These are phyloP conservation scores for Melanomma pulvis-pyrius DNA, from an alignment of 495 filamentous ascomycete species.

Conservation along the genomic window DNA sequence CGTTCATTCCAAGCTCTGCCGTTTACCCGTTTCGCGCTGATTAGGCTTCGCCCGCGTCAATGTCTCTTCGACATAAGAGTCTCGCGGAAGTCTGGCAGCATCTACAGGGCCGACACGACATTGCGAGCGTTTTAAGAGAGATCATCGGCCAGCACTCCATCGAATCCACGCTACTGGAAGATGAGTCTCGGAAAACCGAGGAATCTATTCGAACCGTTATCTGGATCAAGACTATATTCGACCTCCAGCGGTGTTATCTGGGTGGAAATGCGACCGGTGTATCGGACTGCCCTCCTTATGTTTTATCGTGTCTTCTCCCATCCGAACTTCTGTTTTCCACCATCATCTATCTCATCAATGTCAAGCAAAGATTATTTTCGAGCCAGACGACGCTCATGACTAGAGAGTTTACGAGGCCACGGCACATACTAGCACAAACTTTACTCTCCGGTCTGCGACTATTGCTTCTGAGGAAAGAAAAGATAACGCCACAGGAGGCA, in stretches of 20 bases:
- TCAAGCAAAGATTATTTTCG: conserved; percentile 30
- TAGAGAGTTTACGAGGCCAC: conserved; percentile 28
- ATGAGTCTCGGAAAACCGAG: conserved; percentile 12
- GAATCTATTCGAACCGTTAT: conserved; percentile 29
- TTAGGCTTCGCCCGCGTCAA: conserved; percentile 16
- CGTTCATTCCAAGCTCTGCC: conserved; percentile 10
- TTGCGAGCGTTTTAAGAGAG: conserved; percentile 31
- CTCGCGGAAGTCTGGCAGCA: conserved; percentile 28
- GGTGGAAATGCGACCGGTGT: conserved; percentile 27
- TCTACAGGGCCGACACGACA: conserved; percentile 33
- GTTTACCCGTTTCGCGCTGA: conserved; percentile 11
- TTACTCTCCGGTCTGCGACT: conserved; percentile 33
- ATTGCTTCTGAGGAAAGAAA: conserved; percentile 28
- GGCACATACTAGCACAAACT: conserved; percentile 33
- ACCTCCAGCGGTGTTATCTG: conserved; percentile 32
- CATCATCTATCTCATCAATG: conserved; percentile 32
- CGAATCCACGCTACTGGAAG: conserved; percentile 21
- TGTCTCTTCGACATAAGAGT: conserved; percentile 26
- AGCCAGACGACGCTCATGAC: conserved; percentile 33
- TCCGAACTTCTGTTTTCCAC: conserved; percentile 32
- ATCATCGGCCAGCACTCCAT: conserved; percentile 36
- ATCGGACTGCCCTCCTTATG: conserved; percentile 34
- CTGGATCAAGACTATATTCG: conserved; percentile 36
- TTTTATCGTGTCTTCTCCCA: conserved; percentile 29
- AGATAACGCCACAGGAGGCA: conserved; percentile 17